Conservation (phyloP, 768 basidiomycete genomes). For the Coprinellus micaceus region DNA sequence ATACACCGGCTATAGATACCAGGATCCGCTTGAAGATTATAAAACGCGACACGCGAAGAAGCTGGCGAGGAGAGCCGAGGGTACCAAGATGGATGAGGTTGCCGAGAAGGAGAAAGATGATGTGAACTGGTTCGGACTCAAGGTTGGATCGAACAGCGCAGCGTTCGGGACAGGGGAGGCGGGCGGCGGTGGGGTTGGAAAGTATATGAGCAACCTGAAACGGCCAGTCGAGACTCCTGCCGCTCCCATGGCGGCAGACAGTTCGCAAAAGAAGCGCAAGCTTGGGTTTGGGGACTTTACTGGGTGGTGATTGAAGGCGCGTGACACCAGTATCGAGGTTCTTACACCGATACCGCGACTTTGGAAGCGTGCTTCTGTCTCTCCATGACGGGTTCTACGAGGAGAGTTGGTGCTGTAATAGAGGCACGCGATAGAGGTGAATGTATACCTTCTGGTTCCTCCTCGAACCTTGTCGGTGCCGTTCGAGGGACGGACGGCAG, state of each 20-base stretch:
- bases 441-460: slow-evolving; percentile 25
- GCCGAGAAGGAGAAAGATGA: slow-evolving; percentile 59
- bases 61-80: slow-evolving; percentile 52
- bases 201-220: slow-evolving; percentile 68
- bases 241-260: slow-evolving; percentile 28
- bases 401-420: neutral
- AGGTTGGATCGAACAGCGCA: slow-evolving; percentile 54
- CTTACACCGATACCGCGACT: slow-evolving; percentile 33
- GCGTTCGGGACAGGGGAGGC: slow-evolving; percentile 25
- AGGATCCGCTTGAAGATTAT: slow-evolving; percentile 95
- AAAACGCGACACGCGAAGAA: slow-evolving; percentile 79
- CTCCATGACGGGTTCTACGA: slow-evolving; percentile 7
- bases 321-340: neutral
- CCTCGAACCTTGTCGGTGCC: slow-evolving; percentile 30
- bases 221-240: slow-evolving; percentile 31
- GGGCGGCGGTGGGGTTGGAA: slow-evolving; percentile 63
- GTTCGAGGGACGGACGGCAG: slow-evolving; percentile 56
- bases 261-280: slow-evolving; percentile 75
- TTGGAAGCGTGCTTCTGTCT: slow-evolving; percentile 17
- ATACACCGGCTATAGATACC: slow-evolving; percentile 51
- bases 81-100: slow-evolving; percentile 21
- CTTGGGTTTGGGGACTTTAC: slow-evolving; percentile 91
- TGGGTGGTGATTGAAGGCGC: slow-evolving; percentile 50
- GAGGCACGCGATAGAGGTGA: neutral
- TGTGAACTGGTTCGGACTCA: slow-evolving; percentile 87